Evolutionary conservation across 768 basidiomycete genomes (phyloP).

Genomic region (Neoboletus magnificus): DNA sequence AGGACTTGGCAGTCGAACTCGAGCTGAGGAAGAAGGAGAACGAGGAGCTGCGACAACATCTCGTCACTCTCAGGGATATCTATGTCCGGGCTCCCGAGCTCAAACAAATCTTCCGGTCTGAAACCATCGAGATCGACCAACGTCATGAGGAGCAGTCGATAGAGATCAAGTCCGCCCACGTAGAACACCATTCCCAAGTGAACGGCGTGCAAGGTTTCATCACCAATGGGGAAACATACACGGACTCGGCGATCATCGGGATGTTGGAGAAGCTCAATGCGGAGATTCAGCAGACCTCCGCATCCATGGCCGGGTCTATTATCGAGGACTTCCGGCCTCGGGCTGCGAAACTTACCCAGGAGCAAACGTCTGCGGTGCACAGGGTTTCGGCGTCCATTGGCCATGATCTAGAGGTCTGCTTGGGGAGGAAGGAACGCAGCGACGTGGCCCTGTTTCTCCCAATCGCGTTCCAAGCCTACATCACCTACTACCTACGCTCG

Average conservation of each 20-base stretch:
- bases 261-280: conserved; percentile 8
- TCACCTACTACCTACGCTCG: neutral
- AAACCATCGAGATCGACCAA: neutral
- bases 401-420: neutral
- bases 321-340: neutral
- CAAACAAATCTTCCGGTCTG: neutral
- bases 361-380: neutral
- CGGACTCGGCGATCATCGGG: conserved; percentile 2
- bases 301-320: neutral
- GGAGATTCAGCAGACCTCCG: conserved; percentile 7
- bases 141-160: neutral
- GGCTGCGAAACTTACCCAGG: neutral
- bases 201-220: neutral
- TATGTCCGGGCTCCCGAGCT: conserved; percentile 1
- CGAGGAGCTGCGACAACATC: neutral
- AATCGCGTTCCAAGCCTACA: conserved; percentile 8
- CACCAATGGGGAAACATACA: conserved; percentile 1
- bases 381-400: conserved; percentile 1
- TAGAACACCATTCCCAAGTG: neutral
- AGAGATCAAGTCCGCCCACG: neutral
- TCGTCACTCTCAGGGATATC: conserved; percentile 6
- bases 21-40: conserved; percentile 8
- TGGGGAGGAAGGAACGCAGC: neutral
- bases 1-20: neutral
- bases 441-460: conserved; percentile 2